phyloP scores from a whole-genome alignment of 306 rosid species.

The Ziziphus jujuba region DNA sequence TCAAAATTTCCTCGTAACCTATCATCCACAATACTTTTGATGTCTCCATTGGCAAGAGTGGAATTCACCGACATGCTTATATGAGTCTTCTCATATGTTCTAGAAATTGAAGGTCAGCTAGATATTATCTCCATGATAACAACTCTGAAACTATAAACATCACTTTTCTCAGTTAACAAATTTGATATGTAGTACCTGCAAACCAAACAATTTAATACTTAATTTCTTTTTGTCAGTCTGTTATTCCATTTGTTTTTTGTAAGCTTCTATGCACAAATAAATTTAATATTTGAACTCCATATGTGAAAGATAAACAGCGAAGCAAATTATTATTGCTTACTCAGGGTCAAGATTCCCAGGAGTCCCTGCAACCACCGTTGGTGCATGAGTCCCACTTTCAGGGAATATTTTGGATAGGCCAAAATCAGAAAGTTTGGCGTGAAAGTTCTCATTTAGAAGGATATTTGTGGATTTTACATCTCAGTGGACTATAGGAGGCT shows the following conservation, averaged over 20 bases:
- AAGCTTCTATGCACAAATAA: too few species aligned
- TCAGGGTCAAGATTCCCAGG: slow-evolving; percentile 52
- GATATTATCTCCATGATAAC: slow-evolving; percentile 16
- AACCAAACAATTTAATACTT: background rate
- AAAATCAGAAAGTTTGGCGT: slow-evolving; percentile 50
- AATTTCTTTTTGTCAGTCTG: background rate
- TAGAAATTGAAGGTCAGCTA: background rate
- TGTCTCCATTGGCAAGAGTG: background rate
- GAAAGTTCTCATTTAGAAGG: slow-evolving; percentile 30
- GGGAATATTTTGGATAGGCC: slow-evolving; percentile 42
- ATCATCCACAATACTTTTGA: too few species aligned
- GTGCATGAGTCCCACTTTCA: slow-evolving; percentile 32
- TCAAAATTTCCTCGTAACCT: too few species aligned
- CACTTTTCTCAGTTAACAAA: slow-evolving; percentile 2
- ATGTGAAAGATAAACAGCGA: too few species aligned
- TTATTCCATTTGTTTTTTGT: background rate
- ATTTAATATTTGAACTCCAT: background rate
- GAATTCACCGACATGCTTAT: background rate
- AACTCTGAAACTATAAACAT: slow-evolving; percentile 25
- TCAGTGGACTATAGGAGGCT: slow-evolving; percentile 43
- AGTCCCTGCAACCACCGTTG: slow-evolving; percentile 49
- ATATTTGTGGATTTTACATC: slow-evolving; percentile 58
- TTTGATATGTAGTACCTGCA: background rate
- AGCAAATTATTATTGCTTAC: slow-evolving; percentile 12
- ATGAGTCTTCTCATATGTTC: too few species aligned